Percentiles rank a stretch among this genome's conserved stretches.
Conservation (phyloP, 306 rosid species). For the Hippophae tibetana region DNA sequence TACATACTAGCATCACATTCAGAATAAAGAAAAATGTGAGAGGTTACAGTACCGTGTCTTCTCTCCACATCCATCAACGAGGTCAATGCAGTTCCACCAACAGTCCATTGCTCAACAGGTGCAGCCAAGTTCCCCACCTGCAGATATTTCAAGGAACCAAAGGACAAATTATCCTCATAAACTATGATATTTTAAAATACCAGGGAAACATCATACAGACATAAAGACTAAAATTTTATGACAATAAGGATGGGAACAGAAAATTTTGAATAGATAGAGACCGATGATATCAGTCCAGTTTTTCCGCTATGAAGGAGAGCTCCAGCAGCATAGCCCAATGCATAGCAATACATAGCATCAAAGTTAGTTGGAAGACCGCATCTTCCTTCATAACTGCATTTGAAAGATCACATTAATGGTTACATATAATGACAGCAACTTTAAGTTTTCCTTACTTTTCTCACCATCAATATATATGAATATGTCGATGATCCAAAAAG, state of each 20-base stretch:
- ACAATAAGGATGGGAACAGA: not conserved
- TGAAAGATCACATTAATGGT: not conserved
- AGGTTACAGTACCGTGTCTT: slow-evolving; percentile 51
- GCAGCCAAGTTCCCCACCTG: slow-evolving; percentile 76
- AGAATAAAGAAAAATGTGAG: slow-evolving; percentile 1
- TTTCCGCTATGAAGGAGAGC: slow-evolving; percentile 75
- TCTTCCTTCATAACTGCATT: slow-evolving; percentile 79
- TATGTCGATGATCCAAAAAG: not conserved
- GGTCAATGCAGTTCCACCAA: slow-evolving; percentile 83
- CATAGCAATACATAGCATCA: slow-evolving; percentile 83
- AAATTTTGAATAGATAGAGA: slow-evolving; percentile 22
- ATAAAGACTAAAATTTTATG: not conserved
- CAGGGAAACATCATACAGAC: no score
- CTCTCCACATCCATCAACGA: slow-evolving; percentile 85
- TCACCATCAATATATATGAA: not conserved
- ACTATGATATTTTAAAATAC: no score
- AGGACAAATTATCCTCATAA: not conserved
- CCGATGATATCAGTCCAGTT: slow-evolving; percentile 85
- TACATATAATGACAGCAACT: not conserved
- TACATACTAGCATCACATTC: slow-evolving; percentile 8
- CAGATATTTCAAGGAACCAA: not conserved
- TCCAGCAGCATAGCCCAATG: slow-evolving; percentile 86
- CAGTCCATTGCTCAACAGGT: slow-evolving; percentile 74
- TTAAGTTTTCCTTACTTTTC: not conserved
- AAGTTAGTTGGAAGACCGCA: slow-evolving; percentile 90